Conservation (phyloP, 345 rosid genomes). For the Noccaea bulbosa region DNA sequence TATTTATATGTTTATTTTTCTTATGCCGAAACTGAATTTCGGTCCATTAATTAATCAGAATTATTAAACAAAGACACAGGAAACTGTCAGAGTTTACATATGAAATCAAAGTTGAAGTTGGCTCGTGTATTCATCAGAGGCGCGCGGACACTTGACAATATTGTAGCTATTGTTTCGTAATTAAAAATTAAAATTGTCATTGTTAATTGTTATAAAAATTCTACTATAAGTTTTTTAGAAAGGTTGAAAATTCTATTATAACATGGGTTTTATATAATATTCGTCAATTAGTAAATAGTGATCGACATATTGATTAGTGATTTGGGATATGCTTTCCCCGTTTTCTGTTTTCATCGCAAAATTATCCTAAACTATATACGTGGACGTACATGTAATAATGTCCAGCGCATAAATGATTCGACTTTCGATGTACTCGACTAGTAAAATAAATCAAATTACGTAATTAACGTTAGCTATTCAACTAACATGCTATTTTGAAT, state of each 20-base stretch:
- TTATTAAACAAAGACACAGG: not conserved
- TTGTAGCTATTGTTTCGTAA: not conserved
- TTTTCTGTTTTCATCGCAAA: not conserved
- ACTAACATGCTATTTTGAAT: slow-evolving; percentile 23
- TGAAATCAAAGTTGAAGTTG: slow-evolving; percentile 13
- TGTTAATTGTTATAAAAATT: not conserved
- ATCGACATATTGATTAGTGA: slow-evolving; percentile 4
- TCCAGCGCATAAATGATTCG: slow-evolving; percentile 13
- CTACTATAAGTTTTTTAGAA: not conserved
- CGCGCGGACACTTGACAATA: slow-evolving; percentile 15
- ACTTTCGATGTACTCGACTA: slow-evolving; percentile 5
- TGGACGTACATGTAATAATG: slow-evolving; percentile 34
- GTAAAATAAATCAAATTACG: not conserved
- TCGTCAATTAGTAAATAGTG: not conserved
- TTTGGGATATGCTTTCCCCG: not conserved
- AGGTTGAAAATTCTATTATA: not conserved
- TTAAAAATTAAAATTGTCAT: not conserved
- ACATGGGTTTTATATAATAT: not conserved
- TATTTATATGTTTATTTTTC: not conserved
- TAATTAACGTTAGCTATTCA: slow-evolving; percentile 14
- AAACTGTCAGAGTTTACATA: not conserved
- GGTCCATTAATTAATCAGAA: not conserved
- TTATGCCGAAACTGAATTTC: not conserved
- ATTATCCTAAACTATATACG: not conserved
- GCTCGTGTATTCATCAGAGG: slow-evolving; percentile 11